phyloP scores from a whole-genome alignment of 2,329 filamentous ascomycete species.

The Neopestalotiopsis sp. region DNA sequence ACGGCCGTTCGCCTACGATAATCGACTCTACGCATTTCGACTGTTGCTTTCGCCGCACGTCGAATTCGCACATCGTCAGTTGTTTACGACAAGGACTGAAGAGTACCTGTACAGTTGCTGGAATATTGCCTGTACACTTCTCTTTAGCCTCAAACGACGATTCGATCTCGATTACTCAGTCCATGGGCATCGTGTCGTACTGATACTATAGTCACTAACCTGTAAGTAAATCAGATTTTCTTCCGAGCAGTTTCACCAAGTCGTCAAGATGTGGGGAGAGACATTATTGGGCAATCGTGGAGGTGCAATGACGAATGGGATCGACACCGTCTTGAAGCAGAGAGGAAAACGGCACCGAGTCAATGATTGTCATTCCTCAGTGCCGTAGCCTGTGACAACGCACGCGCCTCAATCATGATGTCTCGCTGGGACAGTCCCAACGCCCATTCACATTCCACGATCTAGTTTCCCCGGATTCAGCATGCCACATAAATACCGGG shows the following conservation, averaged over 20 bases:
- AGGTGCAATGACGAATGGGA: not conserved
- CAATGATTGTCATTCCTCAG: slow-evolving; percentile 32
- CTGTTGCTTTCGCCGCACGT: not conserved
- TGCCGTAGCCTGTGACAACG: slow-evolving; percentile 36
- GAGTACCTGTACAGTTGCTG: slow-evolving; percentile 41
- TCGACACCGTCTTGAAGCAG: not conserved
- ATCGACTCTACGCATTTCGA: not conserved
- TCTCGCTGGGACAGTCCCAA: slow-evolving; percentile 11
- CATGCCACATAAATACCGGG: slow-evolving; percentile 29
- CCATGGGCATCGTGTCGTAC: not conserved
- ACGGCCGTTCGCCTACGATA: not conserved
- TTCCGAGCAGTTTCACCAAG: not conserved
- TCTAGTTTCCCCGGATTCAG: slow-evolving; percentile 25
- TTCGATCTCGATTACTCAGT: slow-evolving; percentile 12
- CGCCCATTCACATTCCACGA: slow-evolving; percentile 15
- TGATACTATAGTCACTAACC: not conserved
- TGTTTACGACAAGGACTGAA: not conserved
- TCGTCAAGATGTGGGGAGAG: not conserved
- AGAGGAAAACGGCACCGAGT: slow-evolving; percentile 15
- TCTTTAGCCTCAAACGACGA: slow-evolving; percentile 22
- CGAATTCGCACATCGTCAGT: not conserved
- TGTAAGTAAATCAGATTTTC: not conserved
- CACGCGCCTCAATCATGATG: slow-evolving; percentile 22
- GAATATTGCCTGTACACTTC: slow-evolving; percentile 44
- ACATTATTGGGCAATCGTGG: not conserved